phyloP scores from a whole-genome alignment of 2,329 filamentous ascomycete species.

The Intubia oerlemansii region DNA sequence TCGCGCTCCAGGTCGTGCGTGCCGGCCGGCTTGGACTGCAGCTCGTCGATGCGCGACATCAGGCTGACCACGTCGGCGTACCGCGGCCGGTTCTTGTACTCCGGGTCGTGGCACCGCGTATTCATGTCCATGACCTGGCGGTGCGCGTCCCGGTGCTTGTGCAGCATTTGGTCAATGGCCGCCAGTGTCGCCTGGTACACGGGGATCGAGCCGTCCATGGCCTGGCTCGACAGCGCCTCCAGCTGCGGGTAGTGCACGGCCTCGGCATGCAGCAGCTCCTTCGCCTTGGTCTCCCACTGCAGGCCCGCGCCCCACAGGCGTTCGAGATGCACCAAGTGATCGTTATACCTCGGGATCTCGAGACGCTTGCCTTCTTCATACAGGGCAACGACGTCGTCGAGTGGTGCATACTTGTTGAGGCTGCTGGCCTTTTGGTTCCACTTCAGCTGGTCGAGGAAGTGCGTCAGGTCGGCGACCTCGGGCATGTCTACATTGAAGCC shows the following conservation, averaged over 20 bases:
- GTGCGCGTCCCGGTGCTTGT: conserved; percentile 89
- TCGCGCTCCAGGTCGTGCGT: conserved; percentile 88
- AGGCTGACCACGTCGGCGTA: conserved; percentile 83
- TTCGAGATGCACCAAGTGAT: conserved; percentile 53
- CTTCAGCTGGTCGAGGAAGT: conserved; percentile 61
- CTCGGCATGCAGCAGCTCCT: conserved; percentile 82
- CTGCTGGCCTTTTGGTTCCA: conserved; percentile 62
- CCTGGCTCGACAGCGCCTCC: conserved; percentile 75
- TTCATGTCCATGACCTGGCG: conserved; percentile 68
- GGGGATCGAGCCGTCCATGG: conserved; percentile 45
- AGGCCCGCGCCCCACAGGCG: conserved; percentile 60
- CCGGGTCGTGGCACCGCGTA: conserved; percentile 51
- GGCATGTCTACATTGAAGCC: conserved; percentile 81
- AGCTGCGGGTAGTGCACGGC: conserved; percentile 85
- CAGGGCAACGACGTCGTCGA: conserved; percentile 60
- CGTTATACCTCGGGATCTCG: conserved; percentile 59
- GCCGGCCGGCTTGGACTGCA: conserved; percentile 81
- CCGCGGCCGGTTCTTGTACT: conserved; percentile 60
- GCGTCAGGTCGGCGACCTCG: conserved; percentile 66
- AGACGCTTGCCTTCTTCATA: conserved; percentile 60
- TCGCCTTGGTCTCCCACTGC: conserved; percentile 81
- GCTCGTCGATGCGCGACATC: conserved; percentile 65
- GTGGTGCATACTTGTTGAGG: conserved; percentile 42
- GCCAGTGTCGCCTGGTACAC: conserved; percentile 64
- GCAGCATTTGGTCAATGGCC: conserved; percentile 74